Evolutionary conservation across 2,329 filamentous ascomycete species (phyloP), one percentile per base, ranked within the genome.

Genomic region (Penicillium janthinellum): DNA sequence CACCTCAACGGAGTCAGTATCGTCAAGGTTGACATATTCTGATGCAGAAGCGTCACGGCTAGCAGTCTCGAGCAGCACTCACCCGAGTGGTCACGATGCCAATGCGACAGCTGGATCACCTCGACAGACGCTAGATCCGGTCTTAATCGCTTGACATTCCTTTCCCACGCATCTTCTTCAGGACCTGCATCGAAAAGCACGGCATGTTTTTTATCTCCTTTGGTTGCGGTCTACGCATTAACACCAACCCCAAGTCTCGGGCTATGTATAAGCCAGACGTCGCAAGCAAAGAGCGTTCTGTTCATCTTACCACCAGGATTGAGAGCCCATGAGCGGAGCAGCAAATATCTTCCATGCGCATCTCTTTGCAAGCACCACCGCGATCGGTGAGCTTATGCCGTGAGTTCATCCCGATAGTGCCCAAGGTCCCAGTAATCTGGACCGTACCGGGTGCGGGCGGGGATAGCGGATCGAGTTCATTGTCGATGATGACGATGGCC

Each of bases 71-170:
- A 53, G 50, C 22, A 50, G 31, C 7, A 63, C 66, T n/a, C 54
- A 78, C 81, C 81, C 28, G 82, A 83, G 63, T 86, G 82, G 62
- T 86, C 82, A 41, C 83, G 77, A 70, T 86, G 82, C 83, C 83
- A 84, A 64, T 84, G 80, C 5, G 81, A 82, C 25, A 85, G 70
- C 50, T 83, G 76, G 20, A 84, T 77, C 14, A 78, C 58, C 62
- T 84, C 82, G 25, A 85, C 72, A 0, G 68, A 64, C 1, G 75
- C 69, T 4, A 83, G 68, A 64, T 82, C 74, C 1, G 78, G 71
- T 28, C 73, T 68, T 17, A 84, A 67, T 1, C 82, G 74, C 4
- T 70, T 77, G 4, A 74, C 77, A 62, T 85, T 85, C n/a, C 75
- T 71, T 63, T 82, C 78, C 79, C 81, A 85, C 3, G 77, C 72